Evolutionary conservation across 2,329 filamentous ascomycete genomes (phyloP).

Genomic region (Sordariomycetes sp.): DNA sequence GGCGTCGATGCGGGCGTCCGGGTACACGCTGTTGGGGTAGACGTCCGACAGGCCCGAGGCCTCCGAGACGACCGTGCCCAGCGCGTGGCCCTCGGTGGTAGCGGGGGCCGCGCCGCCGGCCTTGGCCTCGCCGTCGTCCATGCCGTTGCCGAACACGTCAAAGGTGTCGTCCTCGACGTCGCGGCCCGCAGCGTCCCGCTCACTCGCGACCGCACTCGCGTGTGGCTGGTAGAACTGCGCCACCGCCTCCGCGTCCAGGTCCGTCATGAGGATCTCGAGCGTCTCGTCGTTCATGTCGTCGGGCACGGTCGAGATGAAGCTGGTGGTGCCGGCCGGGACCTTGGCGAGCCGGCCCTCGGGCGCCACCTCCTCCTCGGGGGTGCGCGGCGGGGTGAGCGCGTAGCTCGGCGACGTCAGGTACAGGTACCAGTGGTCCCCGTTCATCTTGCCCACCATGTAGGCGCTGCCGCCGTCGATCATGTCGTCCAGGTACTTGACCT

Average conservation of each 20-base stretch:
- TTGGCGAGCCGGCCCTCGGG: slow-evolving; percentile 32
- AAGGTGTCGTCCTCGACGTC: slow-evolving; percentile 44
- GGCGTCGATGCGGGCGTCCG: slow-evolving; percentile 86
- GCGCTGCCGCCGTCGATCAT: slow-evolving; percentile 89
- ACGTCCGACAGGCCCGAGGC: slow-evolving; percentile 80
- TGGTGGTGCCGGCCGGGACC: slow-evolving; percentile 37
- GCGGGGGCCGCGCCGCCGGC: slow-evolving; percentile 55
- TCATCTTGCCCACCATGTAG: slow-evolving; percentile 99
- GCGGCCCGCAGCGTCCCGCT: slow-evolving; percentile 46
- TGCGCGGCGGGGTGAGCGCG: slow-evolving; percentile 70
- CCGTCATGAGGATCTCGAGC: slow-evolving; percentile 62
- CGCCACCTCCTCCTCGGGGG: slow-evolving; percentile 43
- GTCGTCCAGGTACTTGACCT: slow-evolving; percentile 85
- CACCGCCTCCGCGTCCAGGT: slow-evolving; percentile 56
- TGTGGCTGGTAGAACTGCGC: slow-evolving; percentile 59
- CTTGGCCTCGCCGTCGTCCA: slow-evolving; percentile 33
- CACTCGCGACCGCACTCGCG: slow-evolving; percentile 73
- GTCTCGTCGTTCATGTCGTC: slow-evolving; percentile 61
- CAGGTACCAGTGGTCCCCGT: slow-evolving; percentile 97
- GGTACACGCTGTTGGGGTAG: slow-evolving; percentile 78
- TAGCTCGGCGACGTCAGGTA: slow-evolving; percentile 87
- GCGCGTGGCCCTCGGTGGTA: slow-evolving; percentile 85
- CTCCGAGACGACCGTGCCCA: slow-evolving; percentile 88
- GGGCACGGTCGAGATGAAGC: slow-evolving; percentile 24
- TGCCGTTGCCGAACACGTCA: slow-evolving; percentile 71